These are phyloP conservation scores for Fusarium austroafricanum DNA, from an alignment of 2,329 filamentous ascomycete genomes.

Conservation along the genomic window DNA sequence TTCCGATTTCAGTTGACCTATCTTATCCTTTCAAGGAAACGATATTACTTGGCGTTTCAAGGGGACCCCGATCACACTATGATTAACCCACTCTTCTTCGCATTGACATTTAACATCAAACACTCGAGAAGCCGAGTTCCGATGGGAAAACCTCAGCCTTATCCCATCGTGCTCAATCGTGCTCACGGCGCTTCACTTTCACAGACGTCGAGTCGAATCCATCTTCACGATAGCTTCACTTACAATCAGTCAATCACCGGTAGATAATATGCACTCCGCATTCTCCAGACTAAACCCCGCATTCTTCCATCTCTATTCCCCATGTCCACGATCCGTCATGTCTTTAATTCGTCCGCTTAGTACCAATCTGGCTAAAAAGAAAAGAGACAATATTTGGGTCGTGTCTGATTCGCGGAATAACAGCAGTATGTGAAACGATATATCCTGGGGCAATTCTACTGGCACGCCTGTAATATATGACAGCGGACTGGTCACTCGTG, in stretches of 20 bases:
- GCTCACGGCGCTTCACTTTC: no score
- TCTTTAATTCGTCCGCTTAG: constrained; percentile 24
- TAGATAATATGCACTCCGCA: background rate
- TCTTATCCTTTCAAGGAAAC: background rate
- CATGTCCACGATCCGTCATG: background rate
- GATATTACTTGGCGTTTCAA: constrained; percentile 15
- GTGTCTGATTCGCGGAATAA: constrained; percentile 16
- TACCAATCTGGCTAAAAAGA: constrained; percentile 12
- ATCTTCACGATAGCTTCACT: background rate
- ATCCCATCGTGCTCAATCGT: background rate
- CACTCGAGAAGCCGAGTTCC: background rate
- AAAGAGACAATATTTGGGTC: fast-evolving
- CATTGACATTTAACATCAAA: background rate
- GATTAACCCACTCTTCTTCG: background rate
- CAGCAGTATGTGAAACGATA: background rate
- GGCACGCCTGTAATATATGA: constrained; percentile 1
- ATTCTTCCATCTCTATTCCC: background rate
- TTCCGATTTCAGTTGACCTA: background rate
- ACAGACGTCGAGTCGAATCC: no score
- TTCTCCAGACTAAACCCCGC: background rate
- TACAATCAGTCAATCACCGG: background rate
- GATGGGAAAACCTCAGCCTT: constrained; percentile 9
- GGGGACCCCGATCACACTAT: background rate
- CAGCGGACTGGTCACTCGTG: background rate
- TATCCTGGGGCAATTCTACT: background rate